Conservation (phyloP, 108 stramenopile genomes). For the Cyclotella atomus region DNA sequence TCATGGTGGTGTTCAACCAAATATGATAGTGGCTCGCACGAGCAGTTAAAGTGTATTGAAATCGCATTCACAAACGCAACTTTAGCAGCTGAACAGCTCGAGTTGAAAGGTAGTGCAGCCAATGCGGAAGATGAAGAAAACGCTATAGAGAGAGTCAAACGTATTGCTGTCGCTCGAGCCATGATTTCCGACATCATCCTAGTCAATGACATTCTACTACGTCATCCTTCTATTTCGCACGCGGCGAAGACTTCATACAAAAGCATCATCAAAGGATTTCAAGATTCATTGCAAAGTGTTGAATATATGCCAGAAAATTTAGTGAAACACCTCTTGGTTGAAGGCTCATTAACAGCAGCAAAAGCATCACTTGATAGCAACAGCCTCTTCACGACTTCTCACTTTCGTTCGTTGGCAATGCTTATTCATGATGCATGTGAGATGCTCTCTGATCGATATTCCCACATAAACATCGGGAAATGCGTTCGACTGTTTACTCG, state of each 20-base stretch:
- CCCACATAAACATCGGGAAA: slow-evolving; percentile 70
- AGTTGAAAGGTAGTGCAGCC: slow-evolving; percentile 23
- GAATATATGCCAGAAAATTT: slow-evolving; percentile 67
- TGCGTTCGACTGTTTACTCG: slow-evolving; percentile 56
- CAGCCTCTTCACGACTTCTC: slow-evolving; percentile 54
- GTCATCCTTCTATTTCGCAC: slow-evolving; percentile 9
- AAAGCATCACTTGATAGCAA: slow-evolving; percentile 49
- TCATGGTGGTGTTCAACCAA: slow-evolving; percentile 80
- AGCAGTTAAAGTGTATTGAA: slow-evolving; percentile 73
- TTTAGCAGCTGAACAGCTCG: slow-evolving; percentile 71
- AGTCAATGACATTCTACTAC: slow-evolving; percentile 60
- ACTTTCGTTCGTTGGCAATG: slow-evolving; percentile 65
- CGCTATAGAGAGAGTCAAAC: slow-evolving; percentile 67
- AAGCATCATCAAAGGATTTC: slow-evolving; percentile 31
- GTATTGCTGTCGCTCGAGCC: slow-evolving; percentile 61
- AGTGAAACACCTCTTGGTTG: slow-evolving; percentile 62
- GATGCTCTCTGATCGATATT: slow-evolving; percentile 68
- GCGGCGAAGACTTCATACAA: slow-evolving; percentile 31
- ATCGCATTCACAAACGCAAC: slow-evolving; percentile 68
- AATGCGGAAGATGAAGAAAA: slow-evolving; percentile 26
- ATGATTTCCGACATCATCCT: slow-evolving; percentile 70
- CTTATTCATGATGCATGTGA: slow-evolving; percentile 68
- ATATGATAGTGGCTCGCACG: slow-evolving; percentile 55
- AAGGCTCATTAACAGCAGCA: slow-evolving; percentile 71
- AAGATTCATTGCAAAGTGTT: slow-evolving; percentile 10